phyloP scores from a whole-genome alignment of 441 rosid species.

The Croton setiger region DNA sequence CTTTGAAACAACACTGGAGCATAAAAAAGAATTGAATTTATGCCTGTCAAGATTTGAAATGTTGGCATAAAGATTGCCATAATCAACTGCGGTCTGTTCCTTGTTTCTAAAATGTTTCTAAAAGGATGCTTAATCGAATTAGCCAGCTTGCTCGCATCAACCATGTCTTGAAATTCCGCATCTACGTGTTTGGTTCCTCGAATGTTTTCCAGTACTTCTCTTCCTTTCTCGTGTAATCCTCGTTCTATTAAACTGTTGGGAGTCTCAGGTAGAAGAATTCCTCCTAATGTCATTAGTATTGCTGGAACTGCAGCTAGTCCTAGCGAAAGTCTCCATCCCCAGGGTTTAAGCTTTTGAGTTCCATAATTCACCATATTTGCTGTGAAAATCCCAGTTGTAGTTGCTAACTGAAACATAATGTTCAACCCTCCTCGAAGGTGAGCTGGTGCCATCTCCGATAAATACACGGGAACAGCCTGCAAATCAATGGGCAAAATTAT shows the following conservation, averaged over 20 bases:
- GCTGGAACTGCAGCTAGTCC: slow-evolving; percentile 89
- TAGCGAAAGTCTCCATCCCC: slow-evolving; percentile 96
- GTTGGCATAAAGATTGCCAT: slow-evolving; percentile 81
- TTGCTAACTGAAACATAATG: slow-evolving; percentile 89
- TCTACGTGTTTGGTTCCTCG: slow-evolving; percentile 62
- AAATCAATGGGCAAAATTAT: slow-evolving; percentile 12
- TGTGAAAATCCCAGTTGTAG: slow-evolving; percentile 75
- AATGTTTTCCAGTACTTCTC: slow-evolving; percentile 54
- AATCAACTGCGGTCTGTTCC: slow-evolving; percentile 68
- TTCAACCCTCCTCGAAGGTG: slow-evolving; percentile 86
- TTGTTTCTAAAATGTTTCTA: slow-evolving; percentile 60
- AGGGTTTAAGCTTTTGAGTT: slow-evolving; percentile 67
- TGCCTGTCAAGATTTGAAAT: slow-evolving; percentile 89
- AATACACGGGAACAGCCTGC: slow-evolving; percentile 81
- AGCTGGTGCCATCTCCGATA: slow-evolving; percentile 89
- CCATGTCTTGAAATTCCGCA: slow-evolving; percentile 80
- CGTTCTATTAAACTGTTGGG: slow-evolving; percentile 82
- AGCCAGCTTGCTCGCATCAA: slow-evolving; percentile 78
- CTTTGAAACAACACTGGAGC: slow-evolving; percentile 84
- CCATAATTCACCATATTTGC: slow-evolving; percentile 90
- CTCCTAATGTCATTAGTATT: slow-evolving; percentile 67
- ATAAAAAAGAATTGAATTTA: slow-evolving; percentile 87
- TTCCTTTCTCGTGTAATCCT: slow-evolving; percentile 51
- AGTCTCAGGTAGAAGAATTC: slow-evolving; percentile 69
- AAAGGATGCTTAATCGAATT: slow-evolving; percentile 80